A percentile compares a stretch with the other conserved stretches of the same genome.
Evolutionary conservation across 108 stramenopile species (phyloP).

Genomic region (Cyclotella cryptica): DNA sequence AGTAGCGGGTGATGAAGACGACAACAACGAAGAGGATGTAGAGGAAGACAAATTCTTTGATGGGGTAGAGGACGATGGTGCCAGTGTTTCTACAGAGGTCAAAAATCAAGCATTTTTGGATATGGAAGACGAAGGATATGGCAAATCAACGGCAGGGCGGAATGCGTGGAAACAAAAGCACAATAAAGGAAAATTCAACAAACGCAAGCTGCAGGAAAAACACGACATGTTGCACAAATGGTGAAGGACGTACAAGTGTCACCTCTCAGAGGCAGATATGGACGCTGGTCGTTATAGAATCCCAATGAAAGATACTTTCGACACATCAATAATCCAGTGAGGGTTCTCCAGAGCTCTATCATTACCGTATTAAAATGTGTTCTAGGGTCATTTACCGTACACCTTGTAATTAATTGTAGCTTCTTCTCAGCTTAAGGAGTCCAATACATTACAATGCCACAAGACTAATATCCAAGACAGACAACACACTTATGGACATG

Average conservation of each 20-base stretch:
- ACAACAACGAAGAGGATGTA: conserved; percentile 28
- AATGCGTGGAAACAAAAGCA: conserved; percentile 94
- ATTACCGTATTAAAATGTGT: no score
- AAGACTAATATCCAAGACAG: no score
- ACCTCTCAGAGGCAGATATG: no score
- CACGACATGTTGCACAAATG: conserved; percentile 48
- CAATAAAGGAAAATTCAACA: conserved; percentile 90
- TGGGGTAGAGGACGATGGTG: conserved; percentile 59
- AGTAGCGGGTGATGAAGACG: conserved; percentile 55
- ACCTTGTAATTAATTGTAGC: no score
- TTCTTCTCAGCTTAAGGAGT: no score
- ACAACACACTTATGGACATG: no score
- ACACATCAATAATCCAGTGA: no score
- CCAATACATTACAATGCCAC: no score
- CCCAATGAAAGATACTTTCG: no score
- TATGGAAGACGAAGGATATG: conserved; percentile 68
- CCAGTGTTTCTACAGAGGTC: conserved; percentile 49
- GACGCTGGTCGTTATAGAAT: no score
- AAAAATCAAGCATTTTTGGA: conserved; percentile 76
- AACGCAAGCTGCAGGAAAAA: conserved; percentile 29
- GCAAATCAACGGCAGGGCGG: conserved; percentile 88
- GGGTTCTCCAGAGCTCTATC: no score
- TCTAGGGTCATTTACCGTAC: no score
- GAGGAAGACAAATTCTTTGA: conserved; percentile 63
- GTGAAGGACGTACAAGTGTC: conserved; percentile 23